Evolutionary conservation across 2,329 filamentous ascomycete species (phyloP), one percentile per base, ranked within the genome.

Genomic region (Cytospora mali): DNA sequence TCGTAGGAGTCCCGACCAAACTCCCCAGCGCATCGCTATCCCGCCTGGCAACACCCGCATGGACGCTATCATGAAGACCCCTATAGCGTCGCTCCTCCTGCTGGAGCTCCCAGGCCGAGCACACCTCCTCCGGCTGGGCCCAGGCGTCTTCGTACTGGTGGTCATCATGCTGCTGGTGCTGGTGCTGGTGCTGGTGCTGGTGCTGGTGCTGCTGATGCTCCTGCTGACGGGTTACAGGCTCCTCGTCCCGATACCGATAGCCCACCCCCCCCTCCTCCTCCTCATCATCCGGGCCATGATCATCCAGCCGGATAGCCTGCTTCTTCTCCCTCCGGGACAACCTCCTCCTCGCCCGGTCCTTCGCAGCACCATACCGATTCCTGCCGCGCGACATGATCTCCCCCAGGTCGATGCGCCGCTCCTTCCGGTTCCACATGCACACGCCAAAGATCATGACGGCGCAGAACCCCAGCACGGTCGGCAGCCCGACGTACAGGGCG

Each of bases 341-440:
- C 23, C 66, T 65, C 64, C 79, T 74, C 65, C 76, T 70, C 65
- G 71, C 74, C 61, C 75, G 66, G 57, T 64, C 69, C 66, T 69
- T 70, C 53, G 70, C 66, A 11, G 77, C 73, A 62, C 80, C 78
- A 71, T 82, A 82, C 48, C 81, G 79, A 66, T 76, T 69, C 23
- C 67, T 51, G 18, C 64, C 42, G 39, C 81, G 78, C 68, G 79
- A 75, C 77, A 84, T 81, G 73, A 85, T 74, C 68, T 80, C 82
- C 58, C 80, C 82, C 53, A 86, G 69, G 5, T 75, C 73, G 64
- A 86, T 83, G 64, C 71, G 71, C 61, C 84, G 79, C n/a, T 76
- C 73, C 68, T 80, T 77, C 60, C 78, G 76, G 73, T 85, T 84
- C 78, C 79, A 85, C 77, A 88, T 59, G 75, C 81, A 78, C 73